Base-by-base conservation (phyloP, 495 filamentous ascomycete genomes). In the Penicillium herquei region DNA sequence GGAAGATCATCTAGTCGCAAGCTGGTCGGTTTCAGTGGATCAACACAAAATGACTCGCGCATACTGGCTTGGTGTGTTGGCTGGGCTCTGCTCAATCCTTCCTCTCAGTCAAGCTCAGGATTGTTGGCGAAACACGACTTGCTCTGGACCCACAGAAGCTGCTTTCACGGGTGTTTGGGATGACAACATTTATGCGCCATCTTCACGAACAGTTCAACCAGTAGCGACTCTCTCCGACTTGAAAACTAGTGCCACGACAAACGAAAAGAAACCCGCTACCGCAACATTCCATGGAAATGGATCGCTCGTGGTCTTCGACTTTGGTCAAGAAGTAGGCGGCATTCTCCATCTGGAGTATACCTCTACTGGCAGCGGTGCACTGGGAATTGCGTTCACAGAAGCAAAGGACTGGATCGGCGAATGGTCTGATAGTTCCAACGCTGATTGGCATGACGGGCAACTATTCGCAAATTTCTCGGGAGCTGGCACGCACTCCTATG, bases 151-250 rank as follows among this genome's bases (percentile, higher is more conserved):
- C 26, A 55, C 64, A 12, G 56, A 74, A 11, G 52, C 73, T 26
- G 75, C 81, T n/a, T 88, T 87, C 54, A 75, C 78, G 0, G 84
- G 84, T 3, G 64, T 69, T 39, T 87, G 85, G 84, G 81, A 87
- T 34, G 66, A 72, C 3, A 81, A 87, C 62, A 87, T 82, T 44
- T 86, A 76, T 55, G 77, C 83, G 7, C 83, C 84, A 14, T 41
- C 73, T 3, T 78, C 82, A 6, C 73, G 84, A 54, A 81, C 68
- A 40, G 75, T 86, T 4, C 63, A 68, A 33, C 83, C 84, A 3
- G 70, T 66, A 26, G 68, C 69, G 11, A 74, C 81, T 16, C 69
- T 82, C 16, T 70, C 74, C 2, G 56, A 76, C 0, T 55, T 64
- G 26, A 72, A 67, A 30, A 66, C 68, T 3, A 62, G 69, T 14